phyloP scores from a whole-genome alignment of 129 eudicot genomes.

The Flaveria bidentis region DNA sequence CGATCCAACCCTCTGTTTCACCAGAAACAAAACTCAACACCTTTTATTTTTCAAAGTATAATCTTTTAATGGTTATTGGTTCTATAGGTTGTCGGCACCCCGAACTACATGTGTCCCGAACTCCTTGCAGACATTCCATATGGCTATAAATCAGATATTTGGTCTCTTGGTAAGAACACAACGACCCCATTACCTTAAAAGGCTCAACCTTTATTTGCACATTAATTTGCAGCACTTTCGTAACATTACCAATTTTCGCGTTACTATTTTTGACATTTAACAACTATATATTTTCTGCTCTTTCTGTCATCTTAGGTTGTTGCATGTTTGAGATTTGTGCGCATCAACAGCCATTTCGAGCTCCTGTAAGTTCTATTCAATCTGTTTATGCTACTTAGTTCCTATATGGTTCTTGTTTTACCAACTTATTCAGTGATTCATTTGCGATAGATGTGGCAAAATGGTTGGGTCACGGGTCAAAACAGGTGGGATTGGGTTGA shows the following conservation, averaged over 20 bases:
- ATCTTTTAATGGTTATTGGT: conserved; percentile 8
- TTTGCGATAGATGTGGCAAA: background rate
- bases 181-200: background rate
- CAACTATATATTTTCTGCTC: background rate
- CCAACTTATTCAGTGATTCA: conserved; percentile 11
- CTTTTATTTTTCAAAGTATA: background rate
- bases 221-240: background rate
- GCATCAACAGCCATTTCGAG: conserved; percentile 92
- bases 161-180: conserved; percentile 79
- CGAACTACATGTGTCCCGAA: conserved; percentile 98
- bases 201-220: background rate
- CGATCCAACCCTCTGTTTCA: background rate
- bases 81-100: conserved; percentile 89
- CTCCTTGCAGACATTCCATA: conserved; percentile 94
- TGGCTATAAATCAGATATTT: conserved; percentile 96
- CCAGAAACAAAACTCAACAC: background rate
- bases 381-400: conserved; percentile 6
- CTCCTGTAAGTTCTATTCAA: conserved; percentile 66
- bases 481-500: background rate
- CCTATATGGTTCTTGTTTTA: background rate
- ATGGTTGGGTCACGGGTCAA: background rate
- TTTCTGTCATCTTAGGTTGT: conserved; percentile 56
- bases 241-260: background rate
- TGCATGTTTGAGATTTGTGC: conserved; percentile 99
- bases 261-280: background rate